Evolutionary conservation across 2,329 filamentous ascomycete genomes (phyloP), one percentile per base, ranked within the genome.

Genomic region (Apiospora arundinis): DNA sequence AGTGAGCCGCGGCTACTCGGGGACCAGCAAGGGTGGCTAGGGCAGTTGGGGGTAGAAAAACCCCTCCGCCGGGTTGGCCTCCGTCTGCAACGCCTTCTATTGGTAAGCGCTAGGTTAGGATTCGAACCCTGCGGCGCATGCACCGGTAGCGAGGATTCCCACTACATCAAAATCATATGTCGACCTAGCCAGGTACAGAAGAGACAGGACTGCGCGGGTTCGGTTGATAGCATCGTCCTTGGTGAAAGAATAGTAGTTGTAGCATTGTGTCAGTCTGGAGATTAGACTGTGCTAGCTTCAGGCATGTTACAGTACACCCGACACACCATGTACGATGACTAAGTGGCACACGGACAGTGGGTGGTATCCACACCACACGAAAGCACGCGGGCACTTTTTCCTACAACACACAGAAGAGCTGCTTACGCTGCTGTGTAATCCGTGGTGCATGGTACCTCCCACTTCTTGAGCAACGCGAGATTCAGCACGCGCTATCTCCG

Each of bases 401-500:
- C 56, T 21, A 63, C 56, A 28, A 7, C 25, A 60, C 25, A 60
- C 28, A 52, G 28, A 37, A 28, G 32, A 63, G 32, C 56, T 63
- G 32, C 28, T 63, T 23, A 23, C 32, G 56, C 56, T 63, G 67
- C 67, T 56, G 67, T 56, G 67, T 56, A 69, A 69, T 42, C 45
- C 37, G 28, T 25, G 16, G n/a, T 40, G 32, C 28, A 69, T 69
- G 28, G 18, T 49, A 18, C 46, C 37, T 69, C 66, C 28, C 67
- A 69, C 46, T 40, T n/a, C 44, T 67, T 66, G 60, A 42, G 52
- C n/a, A 45, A 46, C 68, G 45, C 23, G 44, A 60, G 63, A 48
- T 68, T 52, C 65, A 70, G 52, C 71, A 66, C 56, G 56, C 66
- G 69, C 67, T 67, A 69, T 69, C 52, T 72, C 69, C 67, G 45